These are phyloP conservation scores for Aspergillus jensenii DNA, from an alignment of 2,329 filamentous ascomycete species.

Conservation along the genomic window DNA sequence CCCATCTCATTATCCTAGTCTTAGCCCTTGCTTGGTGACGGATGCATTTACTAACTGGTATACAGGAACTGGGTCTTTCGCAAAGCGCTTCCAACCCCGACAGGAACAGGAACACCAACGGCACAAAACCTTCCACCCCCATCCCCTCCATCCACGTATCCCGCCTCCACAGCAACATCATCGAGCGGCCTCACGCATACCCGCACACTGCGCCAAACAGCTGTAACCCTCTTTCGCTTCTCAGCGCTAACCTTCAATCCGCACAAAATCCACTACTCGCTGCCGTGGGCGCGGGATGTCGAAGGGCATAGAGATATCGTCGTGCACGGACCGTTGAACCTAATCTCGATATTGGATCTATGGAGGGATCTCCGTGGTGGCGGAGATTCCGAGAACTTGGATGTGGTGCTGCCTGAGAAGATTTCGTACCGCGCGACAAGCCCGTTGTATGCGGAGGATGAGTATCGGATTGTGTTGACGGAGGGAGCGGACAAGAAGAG, in stretches of 20 bases:
- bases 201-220: slow-evolving; percentile 36
- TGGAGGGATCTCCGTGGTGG: slow-evolving; percentile 41
- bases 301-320: slow-evolving; percentile 45
- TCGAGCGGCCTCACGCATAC: slow-evolving; percentile 27
- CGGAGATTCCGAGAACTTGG: slow-evolving; percentile 12
- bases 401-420: slow-evolving; percentile 36
- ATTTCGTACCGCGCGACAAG: slow-evolving; percentile 51
- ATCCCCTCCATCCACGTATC: slow-evolving; percentile 5
- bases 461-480: slow-evolving; percentile 46
- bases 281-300: slow-evolving; percentile 44
- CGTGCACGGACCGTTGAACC: slow-evolving; percentile 45
- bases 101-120: slow-evolving; percentile 7
- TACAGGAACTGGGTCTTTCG: slow-evolving; percentile 48
- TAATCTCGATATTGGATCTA: slow-evolving; percentile 44
- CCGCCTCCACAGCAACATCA: slow-evolving; percentile 19
- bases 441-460: slow-evolving; percentile 51
- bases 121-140: slow-evolving; percentile 1
- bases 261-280: slow-evolving; percentile 47
- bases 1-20: neutral
- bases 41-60: neutral
- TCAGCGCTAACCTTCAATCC: slow-evolving; percentile 47
- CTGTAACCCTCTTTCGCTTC: slow-evolving; percentile 45
- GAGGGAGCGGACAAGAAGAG: slow-evolving; percentile 30
- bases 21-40: neutral
- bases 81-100: slow-evolving; percentile 32